Base-by-base conservation (phyloP, 768 basidiomycete genomes). In the Austroboletus eburneus region DNA sequence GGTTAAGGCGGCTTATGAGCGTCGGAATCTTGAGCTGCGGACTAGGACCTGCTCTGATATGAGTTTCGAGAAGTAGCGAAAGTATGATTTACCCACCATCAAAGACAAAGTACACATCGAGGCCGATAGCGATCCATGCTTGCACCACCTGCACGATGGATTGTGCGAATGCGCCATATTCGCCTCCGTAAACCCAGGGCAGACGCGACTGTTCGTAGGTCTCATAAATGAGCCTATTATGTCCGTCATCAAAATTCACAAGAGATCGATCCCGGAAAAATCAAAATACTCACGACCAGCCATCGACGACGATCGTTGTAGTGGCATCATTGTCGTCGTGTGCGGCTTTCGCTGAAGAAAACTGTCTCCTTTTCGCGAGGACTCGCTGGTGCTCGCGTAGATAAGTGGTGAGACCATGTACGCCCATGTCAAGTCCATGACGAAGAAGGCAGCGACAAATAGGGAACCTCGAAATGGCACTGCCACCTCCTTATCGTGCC, bases 111-210 rank as follows among this genome's bases (percentile, higher is more conserved):
- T 79, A 73, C 6, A 88, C 67, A 42, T 70, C 69, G 32, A 90
- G 62, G 18, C 87, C 85, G 9, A 87, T 69, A 21, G 70, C 66
- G 37, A 84, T 72, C 90, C 87, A 91, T 12, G 83, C 80, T 48
- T 73, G 61, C 12, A 86, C 78, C 14, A 83, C 75, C 39, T 54
- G 63, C 36, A 59, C 63, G 4, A 86, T 71, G 16, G 77, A 63
- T n/a, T 62, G 56, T 8, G 66, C 63, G 50, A 88, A 84, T 43
- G 73, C 73, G 2, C 63, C 58, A 54, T 88, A 88, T 65, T 92
- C 88, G 12, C 90, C 90, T 6, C 90, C 90, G 57, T 88, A 92
- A 1, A 87, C 86, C 90, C 89, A 91, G 6, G 87, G 81, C 39
- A 89, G 69, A 46, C 68, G 72, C 2, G 82, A 81, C 44, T 72